Evolutionary conservation across 192 early-diverging fungal genomes (phyloP).

Genomic region (Linnemannia schmuckeri): DNA sequence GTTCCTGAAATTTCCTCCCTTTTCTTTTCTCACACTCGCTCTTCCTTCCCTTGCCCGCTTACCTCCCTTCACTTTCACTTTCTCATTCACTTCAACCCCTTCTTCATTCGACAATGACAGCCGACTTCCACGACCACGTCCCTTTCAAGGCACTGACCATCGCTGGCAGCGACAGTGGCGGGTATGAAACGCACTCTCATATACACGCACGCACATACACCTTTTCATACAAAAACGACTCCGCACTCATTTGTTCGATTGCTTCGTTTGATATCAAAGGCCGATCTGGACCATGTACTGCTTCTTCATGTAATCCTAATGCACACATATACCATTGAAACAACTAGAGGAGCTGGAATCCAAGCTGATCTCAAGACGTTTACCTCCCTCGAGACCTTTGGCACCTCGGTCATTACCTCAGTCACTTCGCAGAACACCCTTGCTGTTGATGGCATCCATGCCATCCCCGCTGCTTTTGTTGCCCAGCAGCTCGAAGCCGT

Average conservation of each 20-base stretch:
- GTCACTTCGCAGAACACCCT: conserved; percentile 90
- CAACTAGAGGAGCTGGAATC: conserved; percentile 75
- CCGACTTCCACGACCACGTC: background rate
- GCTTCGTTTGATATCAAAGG: background rate
- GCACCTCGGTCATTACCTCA: conserved; percentile 81
- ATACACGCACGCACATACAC: background rate
- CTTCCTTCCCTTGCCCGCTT: background rate
- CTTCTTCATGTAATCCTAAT: background rate
- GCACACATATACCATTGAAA: background rate
- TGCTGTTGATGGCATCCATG: conserved; percentile 77
- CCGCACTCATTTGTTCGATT: background rate
- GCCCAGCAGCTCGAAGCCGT: conserved; percentile 77
- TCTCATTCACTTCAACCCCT: background rate
- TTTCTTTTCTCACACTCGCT: background rate
- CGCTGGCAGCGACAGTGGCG: conserved; percentile 78
- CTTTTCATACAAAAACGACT: background rate
- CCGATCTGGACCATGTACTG: background rate
- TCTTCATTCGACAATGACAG: conserved; percentile 6
- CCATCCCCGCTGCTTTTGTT: conserved; percentile 74
- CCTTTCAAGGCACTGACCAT: conserved; percentile 67
- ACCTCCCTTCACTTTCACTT: background rate
- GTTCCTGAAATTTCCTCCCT: background rate
- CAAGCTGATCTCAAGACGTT: conserved; percentile 95
- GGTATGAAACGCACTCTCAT: conserved; percentile 41
- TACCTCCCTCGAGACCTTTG: conserved; percentile 78